Evolutionary conservation across 768 basidiomycete genomes (phyloP).

Genomic region (Auriscalpium orientale): DNA sequence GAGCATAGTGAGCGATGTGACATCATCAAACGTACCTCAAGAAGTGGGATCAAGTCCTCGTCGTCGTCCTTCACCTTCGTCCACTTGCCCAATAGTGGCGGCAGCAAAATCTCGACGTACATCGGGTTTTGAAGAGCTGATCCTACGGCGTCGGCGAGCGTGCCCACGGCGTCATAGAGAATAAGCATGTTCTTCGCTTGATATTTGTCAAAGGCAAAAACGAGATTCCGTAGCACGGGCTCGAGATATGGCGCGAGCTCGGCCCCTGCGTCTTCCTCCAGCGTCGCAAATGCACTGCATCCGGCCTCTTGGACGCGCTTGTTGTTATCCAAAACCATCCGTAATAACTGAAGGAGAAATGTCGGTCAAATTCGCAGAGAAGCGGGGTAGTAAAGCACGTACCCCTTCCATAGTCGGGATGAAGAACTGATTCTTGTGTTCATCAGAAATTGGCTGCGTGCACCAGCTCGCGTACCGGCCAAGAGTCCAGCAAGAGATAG

Average conservation of each 20-base stretch:
- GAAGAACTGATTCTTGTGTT: conserved; percentile 86
- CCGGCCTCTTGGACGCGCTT: conserved; percentile 99
- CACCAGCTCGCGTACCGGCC: conserved; percentile 98
- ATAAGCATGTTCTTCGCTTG: conserved; percentile 99
- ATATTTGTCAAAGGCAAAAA: conserved; percentile 95
- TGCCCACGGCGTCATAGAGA: conserved; percentile 97
- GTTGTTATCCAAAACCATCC: conserved; percentile 97
- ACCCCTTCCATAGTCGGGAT: conserved; percentile 99
- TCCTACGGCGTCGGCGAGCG: conserved; percentile 94
- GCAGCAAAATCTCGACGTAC: conserved; percentile 95
- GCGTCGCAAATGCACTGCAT: conserved; percentile 95
- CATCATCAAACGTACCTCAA: conserved; percentile 59
- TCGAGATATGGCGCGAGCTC: conserved; percentile 91
- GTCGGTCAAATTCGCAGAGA: neutral
- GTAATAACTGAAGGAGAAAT: conserved; percentile 61
- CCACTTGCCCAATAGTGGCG: conserved; percentile 87
- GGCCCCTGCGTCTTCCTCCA: conserved; percentile 93
- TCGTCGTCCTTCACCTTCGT: conserved; percentile 85
- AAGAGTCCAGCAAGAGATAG: conserved; percentile 99
- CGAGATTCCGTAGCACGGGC: conserved; percentile 89
- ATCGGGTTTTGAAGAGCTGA: conserved; percentile 74
- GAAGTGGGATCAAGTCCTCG: conserved; percentile 85
- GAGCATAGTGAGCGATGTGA: neutral
- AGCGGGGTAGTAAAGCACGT: conserved; percentile 23
- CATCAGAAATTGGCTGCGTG: conserved; percentile 74